Base-by-base conservation (phyloP, 177 flowering plant genomes). In the Tripterygium wilfordii region DNA sequence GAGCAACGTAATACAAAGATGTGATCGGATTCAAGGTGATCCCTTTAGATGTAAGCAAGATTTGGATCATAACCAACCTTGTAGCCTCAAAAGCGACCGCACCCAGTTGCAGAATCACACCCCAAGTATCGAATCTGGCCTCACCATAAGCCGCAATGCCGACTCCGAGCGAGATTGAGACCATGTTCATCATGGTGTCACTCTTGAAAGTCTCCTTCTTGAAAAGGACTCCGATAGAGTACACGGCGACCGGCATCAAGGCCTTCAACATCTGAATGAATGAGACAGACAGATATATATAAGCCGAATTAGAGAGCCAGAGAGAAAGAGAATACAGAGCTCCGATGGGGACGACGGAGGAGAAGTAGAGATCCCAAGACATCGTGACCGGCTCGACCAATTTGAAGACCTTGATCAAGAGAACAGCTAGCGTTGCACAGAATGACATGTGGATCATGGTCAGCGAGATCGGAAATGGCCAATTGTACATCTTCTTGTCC, bases 221-320 rank as follows among this genome's bases (percentile, higher is more conserved):
- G 53, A 80, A 51, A 25, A 66, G 12, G 24, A 83, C 77, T 2
- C 83, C 74, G 38, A 83, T 80, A 12, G 90, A 68, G 55, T 85
- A 83, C 1, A 83, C 90, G 7, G 89, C 87, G 8, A 83, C 95
- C 1, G 90, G 90, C 90, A 85, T 85, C 2, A 85, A 72, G 23
- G 87, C 95, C 32, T 85, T 83, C 19, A 85, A 63, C 95, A 85
- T 85, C 56, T 85, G 95, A 17, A 85, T 85, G 61, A 85, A 85
- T n/a, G 88, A 80, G 3, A 86, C 88, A 5, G 95, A 83, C 23
- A 85, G 68, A 49, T 78, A 85, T 29, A 85, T 83, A 60, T 83
- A 85, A 25, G 95, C 90, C 22, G 95, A 80, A 42, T 78, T 78
- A 18, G 89, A 81, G 53, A 82, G 67, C 89, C 89, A 82, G 57